Evolutionary conservation across 495 filamentous ascomycete genomes (phyloP).

Genomic region (Aspergillus cristatus): DNA sequence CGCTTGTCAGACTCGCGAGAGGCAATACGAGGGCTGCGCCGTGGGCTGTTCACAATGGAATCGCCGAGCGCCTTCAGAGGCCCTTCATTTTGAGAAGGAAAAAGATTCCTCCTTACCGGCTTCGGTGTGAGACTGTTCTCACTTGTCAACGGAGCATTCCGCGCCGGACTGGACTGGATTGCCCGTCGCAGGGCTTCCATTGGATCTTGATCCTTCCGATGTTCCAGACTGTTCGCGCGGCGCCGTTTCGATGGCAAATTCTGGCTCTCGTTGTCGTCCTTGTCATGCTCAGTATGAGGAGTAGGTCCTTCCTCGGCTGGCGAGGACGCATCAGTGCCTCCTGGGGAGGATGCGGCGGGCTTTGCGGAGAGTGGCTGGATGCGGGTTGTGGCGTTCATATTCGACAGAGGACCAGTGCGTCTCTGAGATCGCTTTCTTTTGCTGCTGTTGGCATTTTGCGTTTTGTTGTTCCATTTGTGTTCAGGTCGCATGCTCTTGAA

Average conservation of each 20-base stretch:
- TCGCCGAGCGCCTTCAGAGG: conserved; percentile 50
- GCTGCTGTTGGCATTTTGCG: conserved; percentile 19
- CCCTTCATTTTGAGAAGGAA: conserved; percentile 55
- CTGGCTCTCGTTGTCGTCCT: conserved; percentile 16
- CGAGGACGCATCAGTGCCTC: conserved; percentile 33
- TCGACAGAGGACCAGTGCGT: conserved; percentile 26
- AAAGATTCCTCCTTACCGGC: conserved; percentile 67
- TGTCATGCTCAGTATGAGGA: conserved; percentile 23
- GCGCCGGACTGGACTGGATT: conserved; percentile 64
- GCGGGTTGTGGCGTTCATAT: conserved; percentile 17
- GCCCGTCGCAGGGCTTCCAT: conserved; percentile 50
- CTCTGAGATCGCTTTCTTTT: conserved; percentile 36
- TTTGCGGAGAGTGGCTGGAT: conserved; percentile 21
- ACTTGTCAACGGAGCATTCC: conserved; percentile 56
- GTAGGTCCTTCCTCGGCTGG: conserved; percentile 30
- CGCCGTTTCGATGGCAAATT: conserved; percentile 26
- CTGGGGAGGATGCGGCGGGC: conserved; percentile 31
- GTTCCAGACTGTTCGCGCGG: conserved; percentile 35
- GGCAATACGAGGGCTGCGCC: conserved; percentile 34
- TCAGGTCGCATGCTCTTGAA: conserved; percentile 75
- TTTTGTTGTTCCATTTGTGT: conserved; percentile 70
- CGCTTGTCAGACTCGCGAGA: conserved; percentile 26
- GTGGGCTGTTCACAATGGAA: conserved; percentile 47
- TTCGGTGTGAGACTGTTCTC: conserved; percentile 45
- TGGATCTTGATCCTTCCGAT: conserved; percentile 43